Conservation (phyloP, 305 asterid species). For the Plantago coronopus region DNA sequence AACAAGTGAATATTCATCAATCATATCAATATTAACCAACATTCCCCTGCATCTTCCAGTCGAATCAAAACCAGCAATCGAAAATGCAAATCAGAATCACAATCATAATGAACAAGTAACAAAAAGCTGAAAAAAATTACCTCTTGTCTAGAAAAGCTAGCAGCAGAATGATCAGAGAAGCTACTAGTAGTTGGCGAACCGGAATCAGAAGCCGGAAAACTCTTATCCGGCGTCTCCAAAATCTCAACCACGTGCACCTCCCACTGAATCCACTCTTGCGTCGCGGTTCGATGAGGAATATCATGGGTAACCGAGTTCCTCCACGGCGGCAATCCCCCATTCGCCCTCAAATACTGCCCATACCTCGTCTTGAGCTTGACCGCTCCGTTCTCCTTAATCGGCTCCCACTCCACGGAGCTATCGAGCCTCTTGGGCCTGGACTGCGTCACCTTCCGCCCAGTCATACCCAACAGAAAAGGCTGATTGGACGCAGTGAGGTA, state of each 20-base stretch:
- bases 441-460: conserved; percentile 77
- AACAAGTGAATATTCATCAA: no score
- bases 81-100: not conserved
- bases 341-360: conserved; percentile 69
- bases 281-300: conserved; percentile 65
- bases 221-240: conserved; percentile 24
- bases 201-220: conserved; percentile 20
- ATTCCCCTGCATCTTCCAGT: no score
- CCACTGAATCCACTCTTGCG: conserved; percentile 86
- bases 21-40: no score
- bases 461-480: conserved; percentile 79
- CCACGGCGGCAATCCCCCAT: conserved; percentile 97
- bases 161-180: conserved; percentile 23
- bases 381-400: conserved; percentile 42
- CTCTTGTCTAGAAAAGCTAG: conserved; percentile 52
- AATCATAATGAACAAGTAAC: conserved; percentile 2
- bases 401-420: conserved; percentile 77
- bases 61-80: not conserved
- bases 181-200: conserved; percentile 25
- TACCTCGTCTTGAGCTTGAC: conserved; percentile 62
- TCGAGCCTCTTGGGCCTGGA: conserved; percentile 55
- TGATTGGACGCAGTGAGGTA: conserved; percentile 84
- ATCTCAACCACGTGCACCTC: conserved; percentile 72
- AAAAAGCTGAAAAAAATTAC: conserved; percentile 30
- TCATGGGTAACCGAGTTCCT: conserved; percentile 88